phyloP scores from a whole-genome alignment of 2,329 filamentous ascomycete genomes.

The Fusarium clavum region DNA sequence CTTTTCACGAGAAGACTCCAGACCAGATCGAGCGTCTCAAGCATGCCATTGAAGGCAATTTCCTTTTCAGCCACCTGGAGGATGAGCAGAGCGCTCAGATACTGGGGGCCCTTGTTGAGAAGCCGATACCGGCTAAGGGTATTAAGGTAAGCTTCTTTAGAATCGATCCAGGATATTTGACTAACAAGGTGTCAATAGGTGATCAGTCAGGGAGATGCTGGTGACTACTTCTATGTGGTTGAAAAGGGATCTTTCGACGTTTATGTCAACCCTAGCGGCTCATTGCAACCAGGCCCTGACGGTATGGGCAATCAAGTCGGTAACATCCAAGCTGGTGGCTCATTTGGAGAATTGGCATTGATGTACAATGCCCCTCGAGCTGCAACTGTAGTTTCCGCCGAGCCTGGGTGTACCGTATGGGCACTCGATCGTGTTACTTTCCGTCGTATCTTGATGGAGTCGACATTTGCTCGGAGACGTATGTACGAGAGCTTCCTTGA shows the following conservation, averaged over 20 bases:
- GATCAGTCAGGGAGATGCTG: constrained; percentile 93
- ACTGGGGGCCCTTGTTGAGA: constrained; percentile 90
- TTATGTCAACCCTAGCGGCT: constrained; percentile 83
- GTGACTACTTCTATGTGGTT: constrained; percentile 98
- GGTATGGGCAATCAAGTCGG: constrained; percentile 87
- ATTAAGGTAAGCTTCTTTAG: constrained; percentile 67
- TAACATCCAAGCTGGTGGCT: constrained; percentile 86
- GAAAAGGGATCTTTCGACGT: constrained; percentile 92
- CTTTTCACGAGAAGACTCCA: constrained; percentile 81
- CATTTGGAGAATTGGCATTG: constrained; percentile 94
- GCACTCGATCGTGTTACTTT: constrained; percentile 95
- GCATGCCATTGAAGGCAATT: constrained; percentile 86
- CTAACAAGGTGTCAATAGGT: constrained; percentile 68
- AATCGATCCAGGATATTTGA: not conserved
- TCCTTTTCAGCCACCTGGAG: constrained; percentile 93
- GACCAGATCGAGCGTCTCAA: constrained; percentile 86
- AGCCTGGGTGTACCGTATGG: constrained; percentile 85
- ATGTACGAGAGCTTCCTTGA: constrained; percentile 98
- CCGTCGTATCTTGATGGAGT: constrained; percentile 97
- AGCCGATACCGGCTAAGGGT: constrained; percentile 92
- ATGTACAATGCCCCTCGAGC: constrained; percentile 99
- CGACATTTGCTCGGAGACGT: constrained; percentile 91
- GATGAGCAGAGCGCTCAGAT: constrained; percentile 92
- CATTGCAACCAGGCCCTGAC: constrained; percentile 80
- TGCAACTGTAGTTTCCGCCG: constrained; percentile 89